Evolutionary conservation across 805 yeast genomes (phyloP), one percentile per base, ranked within the genome.

Genomic region (Suhomyces canberraensis): DNA sequence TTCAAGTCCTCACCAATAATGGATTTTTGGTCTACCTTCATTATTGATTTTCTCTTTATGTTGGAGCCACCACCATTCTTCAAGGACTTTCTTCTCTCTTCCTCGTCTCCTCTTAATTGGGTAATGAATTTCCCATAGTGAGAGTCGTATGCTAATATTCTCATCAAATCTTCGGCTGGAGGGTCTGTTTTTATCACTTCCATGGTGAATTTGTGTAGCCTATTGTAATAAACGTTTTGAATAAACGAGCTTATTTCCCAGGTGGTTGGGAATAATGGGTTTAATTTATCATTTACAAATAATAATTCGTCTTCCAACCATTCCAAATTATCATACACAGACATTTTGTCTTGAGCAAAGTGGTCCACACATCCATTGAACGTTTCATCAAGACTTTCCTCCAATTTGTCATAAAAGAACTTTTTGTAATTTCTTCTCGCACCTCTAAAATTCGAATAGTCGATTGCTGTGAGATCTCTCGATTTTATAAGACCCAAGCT

Each of bases 241-340:
- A 81, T 75, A 36, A 74, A 73, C 16, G 73, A 65, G 50, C 81
- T 78, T 22, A 91, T 69, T 31, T 79, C 69, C 97, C 98, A 93
- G 38, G 73, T 68, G 14, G 54, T 51, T 0, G 98, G 96, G 42
- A 86, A 79, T 35, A 81, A 71, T 11, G 66, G 66, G 2, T 69
- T 58, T 16, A 87, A 62, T 20, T 79, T 79, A 16, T 74, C 73
- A 39, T 77, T 73, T 4, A 84, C 87, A 39, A 82, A 74, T 20
- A 73, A 60, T 37, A 93, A 62, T 50, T 91, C 97, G 46, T 83
- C 81, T 56, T 83, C 87, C 14, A 89, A 74, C 90, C 96, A 91
- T 39, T 79, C 81, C 37, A 90, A 61, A 46, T 84, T 79, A 26
- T 82, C 81, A 39, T 85, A 69, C 1, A 88, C 78, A 13, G 69